Evolutionary conservation across 2,329 filamentous ascomycete genomes (phyloP).

Genomic region (Chaetomiaceae sp.): DNA sequence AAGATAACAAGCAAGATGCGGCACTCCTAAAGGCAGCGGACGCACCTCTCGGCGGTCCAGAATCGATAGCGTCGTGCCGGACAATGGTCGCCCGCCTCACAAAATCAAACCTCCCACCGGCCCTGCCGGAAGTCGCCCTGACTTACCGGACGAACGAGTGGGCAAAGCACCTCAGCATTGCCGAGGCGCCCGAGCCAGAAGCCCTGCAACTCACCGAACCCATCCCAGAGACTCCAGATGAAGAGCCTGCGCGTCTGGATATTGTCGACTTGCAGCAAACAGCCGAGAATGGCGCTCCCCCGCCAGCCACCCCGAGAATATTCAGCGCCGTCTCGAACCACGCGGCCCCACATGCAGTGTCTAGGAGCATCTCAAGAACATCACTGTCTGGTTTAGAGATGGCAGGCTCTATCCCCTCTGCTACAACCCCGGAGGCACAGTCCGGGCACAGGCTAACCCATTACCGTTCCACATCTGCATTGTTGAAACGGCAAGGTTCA

Average conservation of each 20-base stretch:
- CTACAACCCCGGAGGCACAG: conserved; percentile 14
- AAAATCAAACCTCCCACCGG: conserved; percentile 61
- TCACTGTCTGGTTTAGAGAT: conserved; percentile 21
- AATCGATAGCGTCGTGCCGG: conserved; percentile 40
- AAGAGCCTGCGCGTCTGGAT: conserved; percentile 58
- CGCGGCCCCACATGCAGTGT: conserved; percentile 16
- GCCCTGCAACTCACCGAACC: conserved; percentile 44
- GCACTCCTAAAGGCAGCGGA: neutral
- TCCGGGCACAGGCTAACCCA: neutral
- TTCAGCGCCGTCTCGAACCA: conserved; percentile 30
- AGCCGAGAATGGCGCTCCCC: conserved; percentile 46
- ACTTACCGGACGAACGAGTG: conserved; percentile 92
- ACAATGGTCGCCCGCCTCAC: conserved; percentile 49
- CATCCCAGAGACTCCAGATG: conserved; percentile 37
- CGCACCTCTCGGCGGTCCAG: conserved; percentile 15
- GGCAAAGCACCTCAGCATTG: conserved; percentile 80
- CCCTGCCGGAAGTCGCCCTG: conserved; percentile 70
- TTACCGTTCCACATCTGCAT: conserved; percentile 26
- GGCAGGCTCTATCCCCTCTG: neutral
- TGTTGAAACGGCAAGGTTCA: conserved; percentile 17
- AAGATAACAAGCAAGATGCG: neutral
- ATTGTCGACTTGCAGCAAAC: conserved; percentile 63
- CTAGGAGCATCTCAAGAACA: conserved; percentile 27
- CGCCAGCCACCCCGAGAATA: conserved; percentile 33
- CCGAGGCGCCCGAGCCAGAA: conserved; percentile 67